Evolutionary conservation across 2,329 filamentous ascomycete species (phyloP).

Genomic region (Ophidiomyces ophidiicola): DNA sequence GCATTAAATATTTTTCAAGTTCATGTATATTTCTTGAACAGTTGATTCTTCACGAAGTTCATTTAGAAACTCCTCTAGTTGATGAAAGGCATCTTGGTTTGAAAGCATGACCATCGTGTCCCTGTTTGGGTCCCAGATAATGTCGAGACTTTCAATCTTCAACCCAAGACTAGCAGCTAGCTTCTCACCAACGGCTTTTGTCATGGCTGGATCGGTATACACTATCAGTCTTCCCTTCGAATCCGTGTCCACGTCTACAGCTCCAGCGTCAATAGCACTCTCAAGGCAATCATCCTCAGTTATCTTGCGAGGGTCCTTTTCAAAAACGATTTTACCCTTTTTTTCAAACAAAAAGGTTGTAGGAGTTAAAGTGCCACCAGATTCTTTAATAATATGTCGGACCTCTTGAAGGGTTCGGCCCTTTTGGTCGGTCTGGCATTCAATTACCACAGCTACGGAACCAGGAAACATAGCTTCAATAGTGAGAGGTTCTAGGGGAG

Average conservation of each 20-base stretch:
- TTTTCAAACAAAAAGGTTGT: constrained; percentile 77
- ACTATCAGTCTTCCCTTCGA: constrained; percentile 59
- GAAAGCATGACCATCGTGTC: constrained; percentile 60
- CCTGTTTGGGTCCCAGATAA: constrained; percentile 72
- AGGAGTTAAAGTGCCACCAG: constrained; percentile 57
- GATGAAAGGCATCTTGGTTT: constrained; percentile 42
- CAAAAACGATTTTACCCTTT: constrained; percentile 60
- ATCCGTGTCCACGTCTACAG: constrained; percentile 44
- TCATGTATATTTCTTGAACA: constrained; percentile 69
- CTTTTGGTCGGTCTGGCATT: constrained; percentile 75
- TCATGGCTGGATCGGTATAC: constrained; percentile 55
- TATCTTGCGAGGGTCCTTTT: constrained; percentile 40
- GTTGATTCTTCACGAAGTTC: constrained; percentile 51
- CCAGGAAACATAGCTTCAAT: constrained; percentile 72
- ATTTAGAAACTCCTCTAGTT: constrained; percentile 47
- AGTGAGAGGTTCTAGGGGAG: constrained; percentile 61
- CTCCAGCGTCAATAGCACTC: constrained; percentile 71
- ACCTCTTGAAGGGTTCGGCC: constrained; percentile 61
- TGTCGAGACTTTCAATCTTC: constrained; percentile 61
- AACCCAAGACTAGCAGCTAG: constrained; percentile 53
- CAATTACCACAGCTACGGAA: constrained; percentile 63
- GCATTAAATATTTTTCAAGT: constrained; percentile 31
- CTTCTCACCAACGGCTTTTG: constrained; percentile 50
- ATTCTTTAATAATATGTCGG: constrained; percentile 56
- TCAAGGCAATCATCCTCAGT: constrained; percentile 63